Base-by-base conservation (phyloP, 768 basidiomycete genomes). In the Cyclocybe cylindracea region DNA sequence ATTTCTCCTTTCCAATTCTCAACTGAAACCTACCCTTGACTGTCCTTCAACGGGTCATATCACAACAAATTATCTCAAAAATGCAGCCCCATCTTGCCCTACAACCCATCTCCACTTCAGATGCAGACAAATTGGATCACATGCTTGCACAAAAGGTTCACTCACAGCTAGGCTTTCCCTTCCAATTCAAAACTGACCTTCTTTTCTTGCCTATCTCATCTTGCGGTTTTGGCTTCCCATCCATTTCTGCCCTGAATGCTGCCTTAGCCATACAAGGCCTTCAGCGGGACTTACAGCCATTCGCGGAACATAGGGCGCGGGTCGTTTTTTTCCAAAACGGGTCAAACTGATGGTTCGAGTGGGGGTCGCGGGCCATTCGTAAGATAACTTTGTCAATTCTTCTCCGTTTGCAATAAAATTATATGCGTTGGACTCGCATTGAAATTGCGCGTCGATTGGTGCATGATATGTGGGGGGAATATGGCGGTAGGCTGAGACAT, bases 71-170 rank as follows among this genome's bases (percentile, higher is more conserved):
- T 9, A 44, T 63, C 0, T 63, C 68, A 0, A 24, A 40, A 14
- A 47, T 47, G 29, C 34, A 58, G 0, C 53, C 66, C 0, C 50
- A 62, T 1, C 46, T 70, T 1, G 62, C 61, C 0, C 39, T 69
- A 0, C 66, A 70, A 41, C 66, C 66, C 5, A 53, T 68, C 19
- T 52, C 39, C 4, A 56, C 38, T 0, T 1, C 32, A 1, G 60
- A 70, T 37, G 61, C 61, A 0, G 52, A 50, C 13, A n/a, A 14
- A 13, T 44, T 68, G 1, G 67, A 67, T 37, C n/a, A n/a, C n/a
- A n/a, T n/a, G n/a, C n/a, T n/a, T n/a, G n/a, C n/a, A n/a, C n/a
- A n/a, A n/a, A n/a, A 46, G 37, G 48, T 69, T 3, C 67, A 70
- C 41, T 14, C 54, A 0, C 9, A 44, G 0, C 32, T 57, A 1